These are phyloP conservation scores for Nadsonia fulvescens DNA, from an alignment of 805 yeast genomes.

Conservation along the genomic window DNA sequence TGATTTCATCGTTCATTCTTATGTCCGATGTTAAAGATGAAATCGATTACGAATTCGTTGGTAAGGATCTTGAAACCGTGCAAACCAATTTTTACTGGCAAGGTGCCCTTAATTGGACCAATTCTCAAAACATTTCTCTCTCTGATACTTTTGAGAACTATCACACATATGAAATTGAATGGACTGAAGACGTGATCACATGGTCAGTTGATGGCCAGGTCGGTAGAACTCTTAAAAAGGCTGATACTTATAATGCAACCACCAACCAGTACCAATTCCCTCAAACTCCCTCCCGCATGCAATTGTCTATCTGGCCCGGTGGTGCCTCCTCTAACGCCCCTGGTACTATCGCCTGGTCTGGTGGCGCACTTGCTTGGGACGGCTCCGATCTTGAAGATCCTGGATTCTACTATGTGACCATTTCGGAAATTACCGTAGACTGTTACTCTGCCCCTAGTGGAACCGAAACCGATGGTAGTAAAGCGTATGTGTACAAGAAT, in stretches of 20 bases:
- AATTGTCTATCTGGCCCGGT: conserved; percentile 41
- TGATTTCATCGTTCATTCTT: conserved; percentile 63
- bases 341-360: conserved; percentile 71
- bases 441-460: conserved; percentile 59
- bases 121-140: conserved; percentile 27
- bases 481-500: conserved; percentile 36
- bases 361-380: conserved; percentile 76
- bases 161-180: conserved; percentile 64
- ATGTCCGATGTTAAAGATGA: conserved; percentile 81
- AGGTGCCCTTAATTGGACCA: conserved; percentile 53
- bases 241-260: conserved; percentile 40
- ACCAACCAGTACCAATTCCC: conserved; percentile 56
- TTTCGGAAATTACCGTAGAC: conserved; percentile 41
- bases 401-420: conserved; percentile 65
- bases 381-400: conserved; percentile 49
- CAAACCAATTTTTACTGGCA: conserved; percentile 71
- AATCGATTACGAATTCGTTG: conserved; percentile 76
- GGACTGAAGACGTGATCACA: conserved; percentile 51
- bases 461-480: conserved; percentile 27
- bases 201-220: conserved; percentile 60
- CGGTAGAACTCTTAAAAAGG: conserved; percentile 45
- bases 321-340: conserved; percentile 29
- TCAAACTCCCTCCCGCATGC: conserved; percentile 78
- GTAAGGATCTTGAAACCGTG: conserved; percentile 44
- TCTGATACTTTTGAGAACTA: conserved; percentile 44